Base-by-base conservation (phyloP, 345 rosid species). In the Euclidium syriacum region DNA sequence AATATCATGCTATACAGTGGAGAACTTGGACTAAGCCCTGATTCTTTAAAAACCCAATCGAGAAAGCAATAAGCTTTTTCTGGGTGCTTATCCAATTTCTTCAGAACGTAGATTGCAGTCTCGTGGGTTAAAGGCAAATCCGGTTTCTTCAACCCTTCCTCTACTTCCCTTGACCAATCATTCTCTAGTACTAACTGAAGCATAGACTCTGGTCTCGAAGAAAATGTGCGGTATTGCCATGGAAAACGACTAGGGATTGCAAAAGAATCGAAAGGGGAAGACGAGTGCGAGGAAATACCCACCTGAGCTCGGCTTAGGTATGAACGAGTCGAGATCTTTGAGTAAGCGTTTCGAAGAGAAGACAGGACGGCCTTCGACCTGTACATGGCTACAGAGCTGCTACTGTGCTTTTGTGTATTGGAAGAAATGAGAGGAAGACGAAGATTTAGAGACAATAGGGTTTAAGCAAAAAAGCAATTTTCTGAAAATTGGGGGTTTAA, bases 1-100 rank as follows among this genome's bases (percentile, higher is more conserved):
- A 88, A 78, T 81, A 91, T 46, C 52, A 80, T 26, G 71, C 90
- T 72, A 73, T 83, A 86, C 11, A 88, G 67, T 2, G 83, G 57
- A 43, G 95, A 82, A 59, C 83, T 86, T 7, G 84, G 88, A 32
- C 41, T 70, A 76, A 88, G 84, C 54, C 80, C 81, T 32, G 74
- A 79, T 61, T 74, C 76, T 67, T 73, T 44, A n/a, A 78, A 49
- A 2, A 74, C 85, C 96, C 98, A 91, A 43, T 64, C 67, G 75
- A 84, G 80, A 73, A 88, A 91, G 64, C 34, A 65, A 46, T 52
- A 77, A 27, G 92, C 88, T 72, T 80, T 88, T 10, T 44, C 52
- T 2, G 95, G 90, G 41, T 76, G 74, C 33, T 64, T 72, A 58
- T 80, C 82, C 10, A 88, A 79, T 56, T 74, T 85, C 73, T 67